Conservation (phyloP, 2,329 filamentous ascomycete species). For the Dryadomyces sulphureus region DNA sequence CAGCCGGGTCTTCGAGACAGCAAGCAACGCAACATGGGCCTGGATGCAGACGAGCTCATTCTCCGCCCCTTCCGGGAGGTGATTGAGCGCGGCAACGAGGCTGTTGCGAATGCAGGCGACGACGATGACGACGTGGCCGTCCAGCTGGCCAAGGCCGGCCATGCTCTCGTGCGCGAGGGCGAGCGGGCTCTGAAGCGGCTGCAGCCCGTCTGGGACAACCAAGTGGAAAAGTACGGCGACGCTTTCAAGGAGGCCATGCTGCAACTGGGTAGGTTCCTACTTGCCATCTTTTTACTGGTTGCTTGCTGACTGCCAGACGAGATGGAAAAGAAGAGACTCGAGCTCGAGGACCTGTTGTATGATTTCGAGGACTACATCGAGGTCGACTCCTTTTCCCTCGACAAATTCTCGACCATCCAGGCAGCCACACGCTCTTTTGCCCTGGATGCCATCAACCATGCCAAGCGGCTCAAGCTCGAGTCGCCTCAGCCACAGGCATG, state of each 20-base stretch:
- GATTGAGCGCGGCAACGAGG: slow-evolving; percentile 22
- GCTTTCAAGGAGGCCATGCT: slow-evolving; percentile 20
- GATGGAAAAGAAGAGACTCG: slow-evolving; percentile 16
- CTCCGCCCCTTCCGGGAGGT: slow-evolving; percentile 25
- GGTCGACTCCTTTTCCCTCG: slow-evolving; percentile 20
- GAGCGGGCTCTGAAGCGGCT: slow-evolving; percentile 23
- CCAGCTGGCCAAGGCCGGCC: slow-evolving; percentile 19
- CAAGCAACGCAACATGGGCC: slow-evolving; percentile 10
- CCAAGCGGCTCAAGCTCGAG: slow-evolving; percentile 19
- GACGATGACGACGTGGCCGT: slow-evolving; percentile 11
- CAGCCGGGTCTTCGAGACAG: background rate
- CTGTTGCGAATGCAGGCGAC: slow-evolving; percentile 17
- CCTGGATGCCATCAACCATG: slow-evolving; percentile 22
- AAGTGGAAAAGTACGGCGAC: slow-evolving; percentile 21
- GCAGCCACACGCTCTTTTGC: slow-evolving; percentile 24
- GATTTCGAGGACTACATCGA: slow-evolving; percentile 28
- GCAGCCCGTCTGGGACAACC: slow-evolving; percentile 22
- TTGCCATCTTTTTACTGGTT: too few species aligned
- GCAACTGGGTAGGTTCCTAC: slow-evolving; percentile 17
- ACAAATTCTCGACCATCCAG: slow-evolving; percentile 22
- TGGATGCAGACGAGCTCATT: slow-evolving; percentile 16
- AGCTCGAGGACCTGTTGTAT: slow-evolving; percentile 25
- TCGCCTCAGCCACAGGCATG: slow-evolving; percentile 1
- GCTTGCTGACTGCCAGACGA: slow-evolving; percentile 12
- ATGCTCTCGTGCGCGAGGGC: slow-evolving; percentile 15